A percentile compares a stretch with the other conserved stretches of the same genome.
These are phyloP conservation scores for Dichotomocladium elegans DNA, from an alignment of 371 early-diverging fungal genomes.

Conservation along the genomic window DNA sequence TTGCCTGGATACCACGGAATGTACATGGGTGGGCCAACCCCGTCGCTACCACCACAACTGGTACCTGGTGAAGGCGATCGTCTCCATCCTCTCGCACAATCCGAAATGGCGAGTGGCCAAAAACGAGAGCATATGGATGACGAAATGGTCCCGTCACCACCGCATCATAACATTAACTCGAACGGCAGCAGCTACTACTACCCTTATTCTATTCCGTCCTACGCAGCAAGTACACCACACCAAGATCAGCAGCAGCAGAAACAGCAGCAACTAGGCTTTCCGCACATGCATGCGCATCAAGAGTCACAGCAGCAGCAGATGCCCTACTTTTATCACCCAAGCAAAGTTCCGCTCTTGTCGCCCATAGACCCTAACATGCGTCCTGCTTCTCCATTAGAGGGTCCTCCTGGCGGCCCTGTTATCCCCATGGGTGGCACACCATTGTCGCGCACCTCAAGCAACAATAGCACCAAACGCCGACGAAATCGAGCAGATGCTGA, in stretches of 20 bases:
- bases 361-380: conserved; percentile 3
- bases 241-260: not conserved
- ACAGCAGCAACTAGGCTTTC: not conserved
- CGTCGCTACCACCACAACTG: too few species aligned
- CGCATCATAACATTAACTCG: not conserved
- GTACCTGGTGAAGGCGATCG: too few species aligned
- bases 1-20: too few species aligned
- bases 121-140: not conserved
- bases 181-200: conserved; percentile 2
- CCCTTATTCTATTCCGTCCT: not conserved
- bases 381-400: too few species aligned
- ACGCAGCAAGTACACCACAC: not conserved
- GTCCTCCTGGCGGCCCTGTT: not conserved
- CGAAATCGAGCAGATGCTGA: conserved; percentile 6
- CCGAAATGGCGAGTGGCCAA: not conserved
- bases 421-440: too few species aligned
- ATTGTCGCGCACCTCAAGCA: not conserved
- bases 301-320: conserved; percentile 3
- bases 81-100: not conserved
- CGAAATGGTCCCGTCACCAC: not conserved
- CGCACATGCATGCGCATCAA: conserved; percentile 1
- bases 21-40: too few species aligned
- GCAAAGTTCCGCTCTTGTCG: not conserved
- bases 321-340: conserved; percentile 10
- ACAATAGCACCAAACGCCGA: not conserved